phyloP scores from a whole-genome alignment of 1,284 basidiomycete genomes.

The Microstroma glucosiphilum region DNA sequence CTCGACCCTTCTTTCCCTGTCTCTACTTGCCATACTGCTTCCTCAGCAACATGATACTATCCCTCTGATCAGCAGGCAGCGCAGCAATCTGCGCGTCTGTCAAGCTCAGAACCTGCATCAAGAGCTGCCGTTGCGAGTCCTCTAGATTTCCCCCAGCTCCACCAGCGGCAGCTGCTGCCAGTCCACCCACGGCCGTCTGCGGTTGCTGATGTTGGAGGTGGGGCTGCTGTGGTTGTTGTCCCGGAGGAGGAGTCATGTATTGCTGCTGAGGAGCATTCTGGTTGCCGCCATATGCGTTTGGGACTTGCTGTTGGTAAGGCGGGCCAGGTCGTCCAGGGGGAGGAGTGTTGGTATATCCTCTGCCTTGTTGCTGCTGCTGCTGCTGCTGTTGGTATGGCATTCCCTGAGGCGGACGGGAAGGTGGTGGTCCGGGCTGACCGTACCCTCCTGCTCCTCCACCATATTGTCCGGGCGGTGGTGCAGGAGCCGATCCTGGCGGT shows the following conservation, averaged over 20 bases:
- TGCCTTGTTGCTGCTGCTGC: not conserved
- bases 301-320: constrained; percentile 7
- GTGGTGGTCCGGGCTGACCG: not conserved
- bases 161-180: constrained; percentile 9
- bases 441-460: not conserved
- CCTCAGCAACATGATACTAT: constrained; percentile 66
- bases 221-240: constrained; percentile 14
- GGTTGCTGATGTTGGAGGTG: constrained; percentile 6
- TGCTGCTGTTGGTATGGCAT: not conserved
- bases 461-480: not conserved
- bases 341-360: not conserved
- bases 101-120: constrained; percentile 70
- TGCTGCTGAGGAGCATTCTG: constrained; percentile 25
- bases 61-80: constrained; percentile 72
- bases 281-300: constrained; percentile 7
- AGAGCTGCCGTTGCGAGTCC: constrained; percentile 20
- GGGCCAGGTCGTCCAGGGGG: not conserved
- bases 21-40: constrained; percentile 4
- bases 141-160: not conserved
- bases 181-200: constrained; percentile 30
- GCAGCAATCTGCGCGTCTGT: constrained; percentile 80
- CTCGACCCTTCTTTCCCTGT: not conserved
- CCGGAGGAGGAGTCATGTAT: constrained; percentile 13
- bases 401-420: not conserved
- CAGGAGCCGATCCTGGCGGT: constrained; percentile 24